Base-by-base conservation (phyloP, 805 yeast genomes). In the Candida stauntonica region DNA sequence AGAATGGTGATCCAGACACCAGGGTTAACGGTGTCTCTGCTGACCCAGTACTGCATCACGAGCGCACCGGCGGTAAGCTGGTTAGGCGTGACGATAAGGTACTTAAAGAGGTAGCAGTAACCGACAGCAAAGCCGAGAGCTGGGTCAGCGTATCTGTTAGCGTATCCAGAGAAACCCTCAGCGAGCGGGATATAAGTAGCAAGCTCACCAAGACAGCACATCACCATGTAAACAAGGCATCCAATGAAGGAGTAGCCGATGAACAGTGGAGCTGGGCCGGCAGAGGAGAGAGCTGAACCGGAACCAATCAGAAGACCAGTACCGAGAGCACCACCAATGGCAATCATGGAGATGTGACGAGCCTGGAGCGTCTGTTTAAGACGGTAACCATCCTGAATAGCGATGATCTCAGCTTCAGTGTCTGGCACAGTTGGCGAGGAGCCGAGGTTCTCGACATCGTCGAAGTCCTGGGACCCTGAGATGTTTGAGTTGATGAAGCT, bases 291-390 rank as follows among this genome's bases (percentile, higher is more conserved):
- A 0, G 83, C 75, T 29, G 70, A 60, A 39, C 85, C 86, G 5
- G 82, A 70, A 36, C 84, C 85, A 39, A 80, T 73, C 42, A 81
- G 75, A 41, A 80, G 60, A 51, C 86, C 86, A 18, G 86, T 79
- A 62, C 87, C 87, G 44, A 81, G 73, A 38, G 80, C 72, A 53
- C 86, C 85, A 47, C 84, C 87, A 42, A 81, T 72, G 35, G 86
- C 81, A 47, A 81, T 72, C 74, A 81, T 77, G 7, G 38, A 32
- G 50, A 80, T 61, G 54, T 79, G 85, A 62, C 83, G 70, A 26
- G 70, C 66, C 50, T 75, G 74, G 52, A 78, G 60, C 61, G 46
- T 21, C 29, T 51, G 38, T 26, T 53, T 46, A 14, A 51, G 35
- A 30, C 50, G 42, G 33, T 45, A 53, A 18, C 57, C 55, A 13